phyloP scores from a whole-genome alignment of 176 grass and related monocot genomes.

The Aechmea fasciata region DNA sequence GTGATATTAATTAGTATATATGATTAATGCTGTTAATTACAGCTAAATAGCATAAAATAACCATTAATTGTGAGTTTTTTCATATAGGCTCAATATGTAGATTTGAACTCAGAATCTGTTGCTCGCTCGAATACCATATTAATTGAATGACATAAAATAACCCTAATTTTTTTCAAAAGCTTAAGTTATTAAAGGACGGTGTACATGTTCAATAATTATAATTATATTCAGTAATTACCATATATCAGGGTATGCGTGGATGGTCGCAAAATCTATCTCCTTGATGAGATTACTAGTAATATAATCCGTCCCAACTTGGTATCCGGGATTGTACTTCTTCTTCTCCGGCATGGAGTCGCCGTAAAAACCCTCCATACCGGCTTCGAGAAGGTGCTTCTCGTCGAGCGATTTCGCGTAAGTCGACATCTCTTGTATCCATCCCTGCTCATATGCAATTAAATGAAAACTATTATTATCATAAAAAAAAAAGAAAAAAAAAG shows the following conservation, averaged over 20 bases:
- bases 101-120: no score
- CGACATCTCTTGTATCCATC: slow-evolving; percentile 47
- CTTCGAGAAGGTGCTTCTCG: slow-evolving; percentile 34
- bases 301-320: slow-evolving; percentile 48
- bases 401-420: slow-evolving; percentile 32
- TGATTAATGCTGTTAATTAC: not conserved
- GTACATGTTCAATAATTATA: no score
- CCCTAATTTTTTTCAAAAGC: no score
- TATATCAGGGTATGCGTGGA: slow-evolving; percentile 38
- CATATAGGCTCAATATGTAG: no score
- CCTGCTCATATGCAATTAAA: slow-evolving; percentile 3
- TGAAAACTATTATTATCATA: not conserved
- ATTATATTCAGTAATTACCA: slow-evolving; percentile 15
- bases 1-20: not conserved
- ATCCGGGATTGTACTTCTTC: slow-evolving; percentile 46
- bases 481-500: no score
- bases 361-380: slow-evolving; percentile 48
- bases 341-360: slow-evolving; percentile 41
- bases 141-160: no score
- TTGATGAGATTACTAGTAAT: slow-evolving; percentile 34
- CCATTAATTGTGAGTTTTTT: no score
- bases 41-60: no score
- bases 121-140: no score
- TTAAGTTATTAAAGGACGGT: no score
- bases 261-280: slow-evolving; percentile 48